Conservation (phyloP, 2,329 filamentous ascomycete species). For the Ciborinia camelliae region DNA sequence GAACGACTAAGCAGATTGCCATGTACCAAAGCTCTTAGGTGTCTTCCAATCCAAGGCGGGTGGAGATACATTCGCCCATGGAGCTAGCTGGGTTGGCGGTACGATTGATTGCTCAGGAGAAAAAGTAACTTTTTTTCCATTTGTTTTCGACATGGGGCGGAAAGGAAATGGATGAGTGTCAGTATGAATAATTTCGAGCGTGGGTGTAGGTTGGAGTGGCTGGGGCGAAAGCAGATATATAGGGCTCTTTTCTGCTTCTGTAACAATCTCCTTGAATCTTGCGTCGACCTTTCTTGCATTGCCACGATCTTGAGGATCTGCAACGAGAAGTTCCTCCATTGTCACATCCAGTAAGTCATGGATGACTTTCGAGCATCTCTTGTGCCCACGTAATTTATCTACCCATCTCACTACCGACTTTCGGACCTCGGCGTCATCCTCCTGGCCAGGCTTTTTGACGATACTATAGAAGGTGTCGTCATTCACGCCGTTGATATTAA, state of each 20-base stretch:
- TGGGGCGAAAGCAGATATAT: conserved; percentile 21
- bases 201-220: not conserved
- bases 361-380: conserved; percentile 23
- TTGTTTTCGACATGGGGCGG: no score
- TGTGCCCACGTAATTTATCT: conserved; percentile 19
- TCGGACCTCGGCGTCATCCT: conserved; percentile 19
- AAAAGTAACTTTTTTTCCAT: no score
- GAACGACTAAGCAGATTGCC: no score
- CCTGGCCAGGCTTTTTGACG: not conserved
- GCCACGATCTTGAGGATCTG: conserved; percentile 19
- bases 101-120: no score
- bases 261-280: conserved; percentile 14
- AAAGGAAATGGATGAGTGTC: no score
- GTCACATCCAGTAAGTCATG: conserved; percentile 26
- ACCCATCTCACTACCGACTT: conserved; percentile 21
- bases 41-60: no score
- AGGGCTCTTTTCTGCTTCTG: conserved; percentile 15
- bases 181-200: no score
- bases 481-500: conserved; percentile 2
- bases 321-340: conserved; percentile 23
- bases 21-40: no score
- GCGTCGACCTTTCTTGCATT: conserved; percentile 13
- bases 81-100: no score
- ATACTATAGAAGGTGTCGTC: conserved; percentile 29
- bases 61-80: no score